phyloP scores from a whole-genome alignment of 805 yeast species.

The Yamadazyma tumulicola region DNA sequence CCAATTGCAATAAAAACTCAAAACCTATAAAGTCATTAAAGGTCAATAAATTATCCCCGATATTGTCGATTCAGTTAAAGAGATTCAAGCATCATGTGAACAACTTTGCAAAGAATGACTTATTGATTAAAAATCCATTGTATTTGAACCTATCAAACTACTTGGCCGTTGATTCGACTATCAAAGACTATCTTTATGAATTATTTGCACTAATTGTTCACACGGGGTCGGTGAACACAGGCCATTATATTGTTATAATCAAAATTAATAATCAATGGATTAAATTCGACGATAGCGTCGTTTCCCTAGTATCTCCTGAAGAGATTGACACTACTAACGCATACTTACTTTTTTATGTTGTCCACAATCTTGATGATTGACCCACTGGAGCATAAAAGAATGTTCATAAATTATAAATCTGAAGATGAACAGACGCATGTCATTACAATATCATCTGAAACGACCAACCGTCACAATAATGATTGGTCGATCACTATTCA shows the following conservation, averaged over 20 bases:
- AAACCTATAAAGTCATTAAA: slow-evolving; percentile 68
- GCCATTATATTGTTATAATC: slow-evolving; percentile 83
- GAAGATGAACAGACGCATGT: too few species aligned
- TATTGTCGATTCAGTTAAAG: slow-evolving; percentile 81
- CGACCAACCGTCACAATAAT: too few species aligned
- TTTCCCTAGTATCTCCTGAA: slow-evolving; percentile 59
- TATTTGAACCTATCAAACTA: slow-evolving; percentile 71
- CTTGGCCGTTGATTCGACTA: slow-evolving; percentile 31
- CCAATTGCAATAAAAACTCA: slow-evolving; percentile 54
- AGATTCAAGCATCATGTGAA: slow-evolving; percentile 61
- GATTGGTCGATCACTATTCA: too few species aligned
- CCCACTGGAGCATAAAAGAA: too few species aligned
- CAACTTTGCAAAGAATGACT: slow-evolving; percentile 62
- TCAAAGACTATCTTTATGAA: slow-evolving; percentile 55
- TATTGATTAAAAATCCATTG: slow-evolving; percentile 68
- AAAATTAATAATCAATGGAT: slow-evolving; percentile 82
- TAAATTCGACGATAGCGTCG: slow-evolving; percentile 84
- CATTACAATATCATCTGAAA: too few species aligned
- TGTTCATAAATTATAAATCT: too few species aligned
- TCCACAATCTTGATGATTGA: slow-evolving; percentile 39
- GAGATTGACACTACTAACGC: slow-evolving; percentile 73
- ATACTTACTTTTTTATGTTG: slow-evolving; percentile 71
- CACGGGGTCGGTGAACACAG: slow-evolving; percentile 90
- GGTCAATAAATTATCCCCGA: slow-evolving; percentile 68
- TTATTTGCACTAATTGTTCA: slow-evolving; percentile 85